Conservation (phyloP, 129 eudicot genomes). For the Escallonia herrerae region DNA sequence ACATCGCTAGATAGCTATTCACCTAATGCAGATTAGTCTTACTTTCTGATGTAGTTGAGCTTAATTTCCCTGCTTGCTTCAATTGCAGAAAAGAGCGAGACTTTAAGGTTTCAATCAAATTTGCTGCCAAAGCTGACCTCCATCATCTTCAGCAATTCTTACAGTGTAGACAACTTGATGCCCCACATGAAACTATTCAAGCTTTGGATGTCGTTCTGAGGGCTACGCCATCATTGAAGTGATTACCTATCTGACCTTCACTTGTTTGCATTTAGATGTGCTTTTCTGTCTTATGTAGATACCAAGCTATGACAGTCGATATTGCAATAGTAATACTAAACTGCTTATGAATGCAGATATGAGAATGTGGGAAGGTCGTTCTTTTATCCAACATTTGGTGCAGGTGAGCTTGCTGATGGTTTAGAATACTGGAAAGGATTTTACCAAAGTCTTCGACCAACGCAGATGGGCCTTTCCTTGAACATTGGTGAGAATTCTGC, state of each 20-base stretch:
- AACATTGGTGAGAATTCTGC: slow-evolving; percentile 46
- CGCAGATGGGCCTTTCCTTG: slow-evolving; percentile 83
- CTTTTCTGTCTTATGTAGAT: background rate
- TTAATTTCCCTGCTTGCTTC: background rate
- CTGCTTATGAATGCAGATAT: slow-evolving; percentile 27
- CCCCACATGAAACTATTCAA: slow-evolving; percentile 43
- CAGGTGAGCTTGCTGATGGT: slow-evolving; percentile 59
- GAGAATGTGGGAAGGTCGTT: slow-evolving; percentile 66
- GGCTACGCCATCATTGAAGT: slow-evolving; percentile 22
- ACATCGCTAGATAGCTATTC: too few species aligned
- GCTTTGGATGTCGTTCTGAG: slow-evolving; percentile 39
- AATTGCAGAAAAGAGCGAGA: slow-evolving; percentile 20
- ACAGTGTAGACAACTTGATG: slow-evolving; percentile 22
- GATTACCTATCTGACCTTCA: background rate
- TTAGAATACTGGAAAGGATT: slow-evolving; percentile 75
- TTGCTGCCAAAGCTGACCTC: slow-evolving; percentile 34
- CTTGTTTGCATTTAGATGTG: background rate
- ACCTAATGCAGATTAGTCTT: too few species aligned
- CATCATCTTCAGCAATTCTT: slow-evolving; percentile 28
- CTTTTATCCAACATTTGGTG: slow-evolving; percentile 37
- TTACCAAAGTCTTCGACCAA: slow-evolving; percentile 83
- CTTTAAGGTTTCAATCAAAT: slow-evolving; percentile 30
- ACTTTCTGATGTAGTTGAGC: background rate
- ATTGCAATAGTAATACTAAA: background rate
- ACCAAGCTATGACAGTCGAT: background rate